Percentiles rank a stretch among this genome's conserved stretches.
These are phyloP conservation scores for Rhodotorula sp. DNA, from an alignment of 1,284 basidiomycete species.

Conservation along the genomic window DNA sequence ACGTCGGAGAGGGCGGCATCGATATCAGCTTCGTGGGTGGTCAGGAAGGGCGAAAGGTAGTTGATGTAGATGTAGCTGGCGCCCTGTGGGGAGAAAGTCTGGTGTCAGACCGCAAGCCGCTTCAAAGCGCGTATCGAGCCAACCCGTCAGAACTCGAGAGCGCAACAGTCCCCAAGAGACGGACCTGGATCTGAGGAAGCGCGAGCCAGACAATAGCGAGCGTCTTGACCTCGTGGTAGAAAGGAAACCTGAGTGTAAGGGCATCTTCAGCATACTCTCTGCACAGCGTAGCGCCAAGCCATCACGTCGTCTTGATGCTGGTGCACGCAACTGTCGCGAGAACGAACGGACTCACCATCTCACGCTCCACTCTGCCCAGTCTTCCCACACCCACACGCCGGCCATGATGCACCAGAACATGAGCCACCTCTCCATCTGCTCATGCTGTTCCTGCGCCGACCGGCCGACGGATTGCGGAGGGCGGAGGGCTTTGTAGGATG, in stretches of 20 bases:
- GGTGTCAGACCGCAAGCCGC: neutral
- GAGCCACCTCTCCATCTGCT: slow-evolving; percentile 72
- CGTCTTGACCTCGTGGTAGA: slow-evolving; percentile 81
- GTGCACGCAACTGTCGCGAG: neutral
- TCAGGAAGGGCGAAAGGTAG: slow-evolving; percentile 75
- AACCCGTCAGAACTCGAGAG: neutral
- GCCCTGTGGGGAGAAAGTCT: slow-evolving; percentile 53
- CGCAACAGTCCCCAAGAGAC: neutral
- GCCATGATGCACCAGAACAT: slow-evolving; percentile 89
- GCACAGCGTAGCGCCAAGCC: no score
- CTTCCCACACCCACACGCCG: slow-evolving; percentile 69
- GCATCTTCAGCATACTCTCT: neutral
- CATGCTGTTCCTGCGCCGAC: slow-evolving; percentile 51
- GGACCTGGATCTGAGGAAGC: slow-evolving; percentile 72
- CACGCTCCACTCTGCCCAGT: slow-evolving; percentile 75
- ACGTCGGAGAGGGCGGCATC: slow-evolving; percentile 55
- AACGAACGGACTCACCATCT: slow-evolving; percentile 62
- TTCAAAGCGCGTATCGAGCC: neutral
- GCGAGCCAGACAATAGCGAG: slow-evolving; percentile 82
- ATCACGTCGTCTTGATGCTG: no score
- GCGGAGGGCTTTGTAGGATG: slow-evolving; percentile 73
- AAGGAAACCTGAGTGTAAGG: slow-evolving; percentile 65
- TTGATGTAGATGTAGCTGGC: slow-evolving; percentile 73
- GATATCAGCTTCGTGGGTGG: slow-evolving; percentile 71
- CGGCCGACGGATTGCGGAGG: neutral